Evolutionary conservation across 257 asterid species (phyloP), one percentile per base, ranked within the genome.

Genomic region (Ballota nigra): DNA sequence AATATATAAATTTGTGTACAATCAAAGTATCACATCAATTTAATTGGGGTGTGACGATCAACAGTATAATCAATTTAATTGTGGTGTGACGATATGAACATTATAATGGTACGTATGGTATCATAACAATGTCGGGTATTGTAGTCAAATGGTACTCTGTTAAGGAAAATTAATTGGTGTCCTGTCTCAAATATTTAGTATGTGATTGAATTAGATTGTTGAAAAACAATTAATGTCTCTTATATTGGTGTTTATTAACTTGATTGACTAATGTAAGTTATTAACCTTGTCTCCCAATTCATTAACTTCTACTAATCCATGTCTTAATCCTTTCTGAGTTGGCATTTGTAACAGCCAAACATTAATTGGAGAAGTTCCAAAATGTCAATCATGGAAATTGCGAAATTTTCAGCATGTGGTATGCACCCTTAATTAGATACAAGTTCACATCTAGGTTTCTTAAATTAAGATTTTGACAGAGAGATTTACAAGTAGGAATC

Each of bases 401-500:
- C 28, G 45, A 79, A 16, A 9, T n/a, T 34, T 57, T 58, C 51
- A 23, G 28, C 84, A 80, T 63, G 79, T 73, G 76, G 40, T 56
- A 16, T 72, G 81, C 74, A 36, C 77, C 71, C 84, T 68, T 61
- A 52, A 57, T 68, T 72, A 51, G 58, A n/a, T 22, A 67, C 72
- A 80, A 72, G 51, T 62, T 76, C 70, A 45, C 22, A 49, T 63
- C 38, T 6, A 33, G 38, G 5, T 20, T 31, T 23, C 40, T 31
- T 66, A 49, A 56, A 12, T 38, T 26, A 12, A 69, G 76, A 78
- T 78, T 55, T 47, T 65, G 69, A 73, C 51, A 73, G n/a, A 43
- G 31, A 43, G 24, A 74, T 78, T 71, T 29, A 38, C 11, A n/a
- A 62, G 5, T 5, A 33, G 9, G 11, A 34, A 51, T 38, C 61